phyloP scores from a whole-genome alignment of 805 yeast species.

The Candida ponderosae region DNA sequence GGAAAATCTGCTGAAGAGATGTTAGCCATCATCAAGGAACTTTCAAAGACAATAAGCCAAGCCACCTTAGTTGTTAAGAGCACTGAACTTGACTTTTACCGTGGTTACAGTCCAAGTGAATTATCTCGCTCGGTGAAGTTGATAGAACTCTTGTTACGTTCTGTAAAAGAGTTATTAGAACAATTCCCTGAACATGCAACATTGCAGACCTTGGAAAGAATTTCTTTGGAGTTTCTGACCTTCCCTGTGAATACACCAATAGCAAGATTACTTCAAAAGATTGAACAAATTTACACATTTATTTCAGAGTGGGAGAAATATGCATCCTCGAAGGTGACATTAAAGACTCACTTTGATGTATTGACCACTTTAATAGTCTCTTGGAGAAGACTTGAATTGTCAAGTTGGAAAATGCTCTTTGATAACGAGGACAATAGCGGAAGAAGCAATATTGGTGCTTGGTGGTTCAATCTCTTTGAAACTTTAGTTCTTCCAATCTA shows the following conservation, averaged over 20 bases:
- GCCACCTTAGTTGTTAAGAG: conserved; percentile 18
- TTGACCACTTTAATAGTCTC: conserved; percentile 66
- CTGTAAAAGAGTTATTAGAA: conserved; percentile 38
- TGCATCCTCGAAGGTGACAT: conserved; percentile 70
- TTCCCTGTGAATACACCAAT: conserved; percentile 65
- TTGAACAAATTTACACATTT: conserved; percentile 80
- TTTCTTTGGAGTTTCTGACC: conserved; percentile 56
- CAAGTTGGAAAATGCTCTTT: conserved; percentile 78
- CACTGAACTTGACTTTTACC: conserved; percentile 52
- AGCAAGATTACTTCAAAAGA: conserved; percentile 67
- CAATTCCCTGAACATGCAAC: conserved; percentile 98
- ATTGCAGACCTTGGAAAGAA: conserved; percentile 54
- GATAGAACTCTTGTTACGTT: conserved; percentile 33
- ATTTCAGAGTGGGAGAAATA: conserved; percentile 91
- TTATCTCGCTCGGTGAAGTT: conserved; percentile 49
- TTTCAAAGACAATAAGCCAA: conserved; percentile 26
- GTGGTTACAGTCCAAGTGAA: conserved; percentile 52
- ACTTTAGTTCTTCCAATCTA: conserved; percentile 48
- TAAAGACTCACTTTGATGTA: conserved; percentile 45
- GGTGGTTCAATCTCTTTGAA: conserved; percentile 93
- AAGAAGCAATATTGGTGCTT: conserved; percentile 51
- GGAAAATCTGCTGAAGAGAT: conserved; percentile 8
- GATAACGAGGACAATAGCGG: conserved; percentile 47
- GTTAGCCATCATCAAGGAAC: conserved; percentile 25
- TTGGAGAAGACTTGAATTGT: conserved; percentile 86